phyloP scores from a whole-genome alignment of 2,329 filamentous ascomycete genomes.

The Emmonsiellopsis sp. region DNA sequence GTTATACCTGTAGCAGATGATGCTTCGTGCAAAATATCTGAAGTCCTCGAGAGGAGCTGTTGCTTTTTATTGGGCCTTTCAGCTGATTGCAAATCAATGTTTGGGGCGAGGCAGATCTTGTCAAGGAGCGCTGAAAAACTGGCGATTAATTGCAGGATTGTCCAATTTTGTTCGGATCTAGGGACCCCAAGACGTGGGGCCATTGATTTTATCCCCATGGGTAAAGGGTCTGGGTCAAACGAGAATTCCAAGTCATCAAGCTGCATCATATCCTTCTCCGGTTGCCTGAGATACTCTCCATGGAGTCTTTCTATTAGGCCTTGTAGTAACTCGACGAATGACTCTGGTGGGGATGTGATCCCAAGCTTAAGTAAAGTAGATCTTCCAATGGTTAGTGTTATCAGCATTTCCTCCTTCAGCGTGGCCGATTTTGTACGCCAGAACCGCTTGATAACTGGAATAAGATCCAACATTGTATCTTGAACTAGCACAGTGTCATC shows the following conservation, averaged over 20 bases:
- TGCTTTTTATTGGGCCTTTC: conserved; percentile 24
- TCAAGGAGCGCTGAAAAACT: conserved; percentile 31
- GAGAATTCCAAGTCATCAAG: conserved; percentile 64
- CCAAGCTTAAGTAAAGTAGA: conserved; percentile 44
- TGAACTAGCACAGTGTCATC: conserved; percentile 59
- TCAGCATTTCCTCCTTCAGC: conserved; percentile 69
- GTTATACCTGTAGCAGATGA: conserved; percentile 27
- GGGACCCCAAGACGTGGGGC: conserved; percentile 27
- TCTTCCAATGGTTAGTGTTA: conserved; percentile 58
- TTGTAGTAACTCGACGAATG: conserved; percentile 43
- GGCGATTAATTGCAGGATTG: conserved; percentile 31
- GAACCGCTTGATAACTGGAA: conserved; percentile 64
- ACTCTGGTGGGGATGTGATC: conserved; percentile 28
- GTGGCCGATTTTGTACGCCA: conserved; percentile 65
- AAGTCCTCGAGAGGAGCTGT: conserved; percentile 26
- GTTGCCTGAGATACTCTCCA: conserved; percentile 65
- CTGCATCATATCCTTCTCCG: conserved; percentile 63
- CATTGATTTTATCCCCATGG: conserved; percentile 29
- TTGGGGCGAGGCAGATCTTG: conserved; percentile 12
- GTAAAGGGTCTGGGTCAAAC: conserved; percentile 14
- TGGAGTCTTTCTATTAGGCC: conserved; percentile 64
- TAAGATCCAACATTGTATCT: conserved; percentile 49
- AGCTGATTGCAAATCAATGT: conserved; percentile 4
- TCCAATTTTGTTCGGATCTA: conserved; percentile 33
- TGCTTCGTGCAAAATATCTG: conserved; percentile 29